These are phyloP conservation scores for Cladobotryum mycophilum DNA, from an alignment of 2,329 filamentous ascomycete species.

Conservation along the genomic window DNA sequence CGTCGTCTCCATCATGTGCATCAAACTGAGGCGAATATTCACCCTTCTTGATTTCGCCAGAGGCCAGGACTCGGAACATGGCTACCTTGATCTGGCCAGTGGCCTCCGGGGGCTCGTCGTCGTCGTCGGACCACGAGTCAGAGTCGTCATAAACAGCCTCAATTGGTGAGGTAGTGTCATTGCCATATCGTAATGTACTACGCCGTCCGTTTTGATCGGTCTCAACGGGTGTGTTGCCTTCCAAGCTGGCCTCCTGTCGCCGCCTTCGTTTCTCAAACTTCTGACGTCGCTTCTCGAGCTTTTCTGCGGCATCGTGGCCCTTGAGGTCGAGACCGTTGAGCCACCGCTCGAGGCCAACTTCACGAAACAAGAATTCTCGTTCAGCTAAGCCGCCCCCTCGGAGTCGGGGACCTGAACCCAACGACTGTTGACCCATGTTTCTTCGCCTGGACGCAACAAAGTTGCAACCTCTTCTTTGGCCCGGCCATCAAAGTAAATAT, in stretches of 20 bases:
- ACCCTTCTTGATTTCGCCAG: conserved; percentile 93
- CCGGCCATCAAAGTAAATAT: conserved; percentile 97
- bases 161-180: conserved; percentile 66
- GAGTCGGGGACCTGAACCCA: conserved; percentile 93
- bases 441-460: conserved; percentile 81
- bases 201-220: conserved; percentile 36
- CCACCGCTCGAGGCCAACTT: conserved; percentile 94
- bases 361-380: conserved; percentile 92
- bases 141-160: conserved; percentile 64
- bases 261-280: conserved; percentile 67
- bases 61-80: conserved; percentile 89
- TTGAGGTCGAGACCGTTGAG: conserved; percentile 94
- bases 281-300: conserved; percentile 79
- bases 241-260: conserved; percentile 48
- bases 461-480: conserved; percentile 96
- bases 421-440: conserved; percentile 97
- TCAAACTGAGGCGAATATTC: conserved; percentile 98
- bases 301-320: conserved; percentile 82
- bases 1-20: conserved; percentile 90
- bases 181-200: conserved; percentile 72
- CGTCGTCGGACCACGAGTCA: conserved; percentile 69
- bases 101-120: conserved; percentile 87
- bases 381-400: conserved; percentile 94
- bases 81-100: conserved; percentile 98
- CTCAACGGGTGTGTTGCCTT: conserved; percentile 28